Percentiles rank a stretch among this genome's conserved stretches.
Evolutionary conservation across 495 filamentous ascomycete genomes (phyloP).

Genomic region (Polyplosphaeria fusca): DNA sequence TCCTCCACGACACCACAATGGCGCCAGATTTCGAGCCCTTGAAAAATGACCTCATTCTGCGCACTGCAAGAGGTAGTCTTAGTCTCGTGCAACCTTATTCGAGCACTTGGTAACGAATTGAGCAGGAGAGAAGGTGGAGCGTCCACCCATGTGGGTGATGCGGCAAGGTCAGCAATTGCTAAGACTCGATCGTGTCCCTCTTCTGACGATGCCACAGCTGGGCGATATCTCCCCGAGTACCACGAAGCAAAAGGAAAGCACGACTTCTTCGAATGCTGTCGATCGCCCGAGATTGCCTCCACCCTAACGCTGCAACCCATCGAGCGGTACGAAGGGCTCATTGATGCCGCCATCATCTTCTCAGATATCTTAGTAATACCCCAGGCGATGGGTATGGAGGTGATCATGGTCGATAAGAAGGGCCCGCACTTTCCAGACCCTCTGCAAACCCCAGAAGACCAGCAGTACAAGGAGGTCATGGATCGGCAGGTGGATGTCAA

Average conservation of each 20-base stretch:
- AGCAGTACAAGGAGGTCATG: conserved; percentile 76
- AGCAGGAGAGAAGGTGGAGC: conserved; percentile 81
- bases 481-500: conserved; percentile 75
- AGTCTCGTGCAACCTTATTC: conserved; percentile 40
- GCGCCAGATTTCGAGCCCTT: conserved; percentile 62
- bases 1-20: no score
- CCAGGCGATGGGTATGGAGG: conserved; percentile 93
- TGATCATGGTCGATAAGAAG: conserved; percentile 95
- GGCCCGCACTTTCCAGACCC: conserved; percentile 91
- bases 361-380: conserved; percentile 97
- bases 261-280: conserved; percentile 98
- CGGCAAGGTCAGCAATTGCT: conserved; percentile 66
- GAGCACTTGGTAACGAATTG: conserved; percentile 28
- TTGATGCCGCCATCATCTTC: conserved; percentile 98
- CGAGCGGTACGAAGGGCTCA: conserved; percentile 80
- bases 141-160: conserved; percentile 98
- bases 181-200: no score
- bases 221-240: conserved; percentile 96
- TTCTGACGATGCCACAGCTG: conserved; percentile 53
- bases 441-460: conserved; percentile 69
- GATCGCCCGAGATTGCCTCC: conserved; percentile 85
- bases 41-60: conserved; percentile 84
- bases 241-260: conserved; percentile 82
- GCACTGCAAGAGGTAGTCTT: conserved; percentile 75
- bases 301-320: conserved; percentile 90